Evolutionary conservation across 1,139 yeast species (phyloP).

Genomic region (Saccharomyces uvarum): DNA sequence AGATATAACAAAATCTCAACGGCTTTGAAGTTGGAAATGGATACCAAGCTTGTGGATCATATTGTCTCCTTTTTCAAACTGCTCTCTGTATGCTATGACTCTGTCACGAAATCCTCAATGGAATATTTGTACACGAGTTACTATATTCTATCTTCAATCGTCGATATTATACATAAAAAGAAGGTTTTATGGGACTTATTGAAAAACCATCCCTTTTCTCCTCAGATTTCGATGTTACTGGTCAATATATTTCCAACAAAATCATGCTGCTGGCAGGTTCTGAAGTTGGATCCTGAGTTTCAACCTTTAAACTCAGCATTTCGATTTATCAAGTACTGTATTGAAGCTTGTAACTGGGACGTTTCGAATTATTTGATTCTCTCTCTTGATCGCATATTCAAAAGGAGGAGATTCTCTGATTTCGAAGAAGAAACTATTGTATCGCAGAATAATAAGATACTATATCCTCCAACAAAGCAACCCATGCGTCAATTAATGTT

Average conservation of each 20-base stretch:
- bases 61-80: constrained; percentile 24
- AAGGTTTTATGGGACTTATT: constrained; percentile 21
- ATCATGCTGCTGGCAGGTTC: constrained; percentile 19
- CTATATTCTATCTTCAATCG: constrained; percentile 17
- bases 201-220: constrained; percentile 10
- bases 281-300: constrained; percentile 13
- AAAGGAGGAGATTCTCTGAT: constrained; percentile 23
- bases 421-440: constrained; percentile 20
- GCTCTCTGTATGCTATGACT: constrained; percentile 16
- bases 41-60: constrained; percentile 20
- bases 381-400: constrained; percentile 20
- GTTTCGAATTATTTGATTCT: constrained; percentile 17
- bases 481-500: constrained; percentile 15
- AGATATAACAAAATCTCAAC: constrained; percentile 17
- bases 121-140: constrained; percentile 16
- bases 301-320: constrained; percentile 11
- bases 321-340: constrained; percentile 16
- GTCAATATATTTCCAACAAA: constrained; percentile 20
- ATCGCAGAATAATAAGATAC: constrained; percentile 9
- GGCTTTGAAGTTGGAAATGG: constrained; percentile 11
- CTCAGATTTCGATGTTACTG: constrained; percentile 15
- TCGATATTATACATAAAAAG: constrained; percentile 9
- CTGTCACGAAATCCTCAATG: constrained; percentile 6
- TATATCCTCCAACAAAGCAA: constrained; percentile 3
- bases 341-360: constrained; percentile 16